Conservation (phyloP, 176 grass and related monocot genomes). For the Hsuehochloa calcarea region DNA sequence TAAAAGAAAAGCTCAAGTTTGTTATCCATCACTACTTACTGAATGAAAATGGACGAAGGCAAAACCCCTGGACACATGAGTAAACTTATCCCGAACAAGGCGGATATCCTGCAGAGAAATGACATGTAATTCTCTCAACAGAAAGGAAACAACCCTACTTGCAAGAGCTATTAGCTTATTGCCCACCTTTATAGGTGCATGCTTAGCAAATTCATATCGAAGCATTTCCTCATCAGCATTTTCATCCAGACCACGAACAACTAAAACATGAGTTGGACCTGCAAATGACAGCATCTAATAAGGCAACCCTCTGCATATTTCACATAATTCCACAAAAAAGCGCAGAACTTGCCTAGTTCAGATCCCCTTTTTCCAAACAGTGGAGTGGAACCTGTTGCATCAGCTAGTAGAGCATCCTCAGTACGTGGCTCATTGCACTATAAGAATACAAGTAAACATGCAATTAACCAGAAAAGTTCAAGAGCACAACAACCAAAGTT, state of each 20-base stretch:
- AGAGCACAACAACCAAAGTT: constrained; percentile 20
- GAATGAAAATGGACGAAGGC: constrained; percentile 98
- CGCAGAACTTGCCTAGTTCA: constrained; percentile 66
- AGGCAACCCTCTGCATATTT: constrained; percentile 25
- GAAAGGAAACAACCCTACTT: background rate
- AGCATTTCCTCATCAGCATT: constrained; percentile 99
- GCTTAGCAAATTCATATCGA: constrained; percentile 95
- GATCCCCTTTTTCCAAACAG: constrained; percentile 69
- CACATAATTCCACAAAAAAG: constrained; percentile 20
- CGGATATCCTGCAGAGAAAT: constrained; percentile 79
- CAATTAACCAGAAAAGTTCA: constrained; percentile 27
- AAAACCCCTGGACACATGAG: constrained; percentile 98
- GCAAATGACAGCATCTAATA: constrained; percentile 37
- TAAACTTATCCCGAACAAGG: constrained; percentile 96
- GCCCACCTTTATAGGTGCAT: constrained; percentile 85
- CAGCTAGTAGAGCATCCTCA: constrained; percentile 84
- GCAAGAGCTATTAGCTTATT: constrained; percentile 24
- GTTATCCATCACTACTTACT: constrained; percentile 43
- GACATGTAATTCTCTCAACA: constrained; percentile 6
- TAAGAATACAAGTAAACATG: constrained; percentile 32
- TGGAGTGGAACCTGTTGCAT: constrained; percentile 51
- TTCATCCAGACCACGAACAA: constrained; percentile 95
- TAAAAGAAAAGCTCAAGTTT: constrained; percentile 11
- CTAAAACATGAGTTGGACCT: constrained; percentile 99
- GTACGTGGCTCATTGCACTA: constrained; percentile 93